These are phyloP conservation scores for Sugiyamaella grinbergsii DNA, from an alignment of 1,139 yeast genomes.

Conservation along the genomic window DNA sequence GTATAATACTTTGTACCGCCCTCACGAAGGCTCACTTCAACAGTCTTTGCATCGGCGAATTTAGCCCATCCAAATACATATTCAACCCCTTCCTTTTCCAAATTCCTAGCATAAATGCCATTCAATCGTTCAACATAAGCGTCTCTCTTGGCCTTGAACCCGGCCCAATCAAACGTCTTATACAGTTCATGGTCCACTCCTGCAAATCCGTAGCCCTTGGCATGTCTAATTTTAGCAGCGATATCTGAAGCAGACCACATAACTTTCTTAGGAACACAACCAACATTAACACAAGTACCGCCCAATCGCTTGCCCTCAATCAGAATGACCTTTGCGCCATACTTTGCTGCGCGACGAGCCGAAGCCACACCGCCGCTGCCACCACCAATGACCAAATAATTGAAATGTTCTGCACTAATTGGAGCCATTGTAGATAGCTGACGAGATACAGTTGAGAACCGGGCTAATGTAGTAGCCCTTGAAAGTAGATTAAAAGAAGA, in stretches of 20 bases:
- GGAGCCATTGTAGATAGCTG: slow-evolving; percentile 53
- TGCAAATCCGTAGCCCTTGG: slow-evolving; percentile 77
- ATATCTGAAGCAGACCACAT: slow-evolving; percentile 97
- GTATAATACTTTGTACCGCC: slow-evolving; percentile 58
- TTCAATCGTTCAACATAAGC: slow-evolving; percentile 85
- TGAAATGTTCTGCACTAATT: slow-evolving; percentile 56
- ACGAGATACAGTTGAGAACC: slow-evolving; percentile 12
- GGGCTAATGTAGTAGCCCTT: slow-evolving; percentile 14
- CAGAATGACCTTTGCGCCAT: slow-evolving; percentile 85
- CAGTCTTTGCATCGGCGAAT: slow-evolving; percentile 54
- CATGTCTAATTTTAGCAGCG: slow-evolving; percentile 72
- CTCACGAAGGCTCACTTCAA: slow-evolving; percentile 66
- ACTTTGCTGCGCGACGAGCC: slow-evolving; percentile 92
- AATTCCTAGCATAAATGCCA: slow-evolving; percentile 88
- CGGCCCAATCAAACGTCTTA: slow-evolving; percentile 74
- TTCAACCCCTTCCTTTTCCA: slow-evolving; percentile 86
- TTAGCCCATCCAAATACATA: slow-evolving; percentile 85
- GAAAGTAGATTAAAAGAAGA: slow-evolving; percentile 2
- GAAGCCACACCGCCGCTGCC: slow-evolving; percentile 99
- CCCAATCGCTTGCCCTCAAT: slow-evolving; percentile 82
- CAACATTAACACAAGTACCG: slow-evolving; percentile 98
- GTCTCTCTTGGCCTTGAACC: slow-evolving; percentile 82
- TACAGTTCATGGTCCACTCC: slow-evolving; percentile 51
- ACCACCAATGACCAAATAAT: slow-evolving; percentile 95
- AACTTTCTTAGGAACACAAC: slow-evolving; percentile 97